Evolutionary conservation across 345 rosid genomes (phyloP).

Genomic region (Angophora floribunda): DNA sequence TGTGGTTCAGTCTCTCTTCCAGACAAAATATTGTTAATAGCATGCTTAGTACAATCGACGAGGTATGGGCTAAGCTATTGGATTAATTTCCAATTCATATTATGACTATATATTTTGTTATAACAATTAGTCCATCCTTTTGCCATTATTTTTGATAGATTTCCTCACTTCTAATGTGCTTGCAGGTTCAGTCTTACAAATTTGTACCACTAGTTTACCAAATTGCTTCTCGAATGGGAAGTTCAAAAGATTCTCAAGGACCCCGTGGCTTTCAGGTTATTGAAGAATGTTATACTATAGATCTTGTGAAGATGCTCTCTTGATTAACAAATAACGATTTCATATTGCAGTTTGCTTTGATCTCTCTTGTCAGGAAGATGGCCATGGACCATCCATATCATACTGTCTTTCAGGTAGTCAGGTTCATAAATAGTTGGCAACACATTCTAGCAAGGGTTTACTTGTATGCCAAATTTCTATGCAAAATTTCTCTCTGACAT

Average conservation of each 20-base stretch:
- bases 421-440: not conserved
- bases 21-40: slow-evolving; percentile 55
- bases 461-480: not conserved
- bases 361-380: slow-evolving; percentile 92
- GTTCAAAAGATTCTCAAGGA: slow-evolving; percentile 59
- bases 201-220: slow-evolving; percentile 88
- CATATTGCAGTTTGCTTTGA: slow-evolving; percentile 71
- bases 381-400: slow-evolving; percentile 97
- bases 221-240: slow-evolving; percentile 96
- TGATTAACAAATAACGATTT: slow-evolving; percentile 14
- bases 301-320: not conserved
- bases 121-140: not conserved
- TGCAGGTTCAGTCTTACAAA: slow-evolving; percentile 88
- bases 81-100: not conserved
- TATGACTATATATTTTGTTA: not conserved
- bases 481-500: not conserved
- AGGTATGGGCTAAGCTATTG: slow-evolving; percentile 32
- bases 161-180: not conserved
- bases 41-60: slow-evolving; percentile 60
- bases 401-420: slow-evolving; percentile 75
- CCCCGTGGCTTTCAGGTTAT: slow-evolving; percentile 78
- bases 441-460: not conserved
- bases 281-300: not conserved
- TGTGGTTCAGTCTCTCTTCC: slow-evolving; percentile 88
- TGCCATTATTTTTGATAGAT: not conserved